Conservation (phyloP, 2,329 filamentous ascomycete genomes). For the Sclerotinia glacialis region DNA sequence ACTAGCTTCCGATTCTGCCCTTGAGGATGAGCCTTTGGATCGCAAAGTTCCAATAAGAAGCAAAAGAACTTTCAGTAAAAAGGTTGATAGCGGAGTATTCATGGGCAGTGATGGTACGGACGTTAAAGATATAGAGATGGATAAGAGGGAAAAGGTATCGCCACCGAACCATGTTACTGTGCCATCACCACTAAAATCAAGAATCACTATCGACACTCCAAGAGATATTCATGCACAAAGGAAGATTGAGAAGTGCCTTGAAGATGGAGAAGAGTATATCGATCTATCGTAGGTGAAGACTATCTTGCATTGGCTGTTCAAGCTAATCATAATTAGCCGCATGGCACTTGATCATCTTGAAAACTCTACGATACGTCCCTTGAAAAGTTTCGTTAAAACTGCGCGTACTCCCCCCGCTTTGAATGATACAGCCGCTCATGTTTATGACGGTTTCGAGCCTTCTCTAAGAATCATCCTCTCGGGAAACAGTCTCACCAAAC, state of each 20-base stretch:
- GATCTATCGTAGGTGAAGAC: conserved; percentile 56
- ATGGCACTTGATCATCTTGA: conserved; percentile 50
- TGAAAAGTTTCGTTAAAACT: conserved; percentile 49
- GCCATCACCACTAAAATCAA: conserved; percentile 9
- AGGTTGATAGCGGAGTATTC: conserved; percentile 68
- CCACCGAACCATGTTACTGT: neutral
- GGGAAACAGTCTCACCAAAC: conserved; percentile 53
- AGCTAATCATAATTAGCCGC: conserved; percentile 30
- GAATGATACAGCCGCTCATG: too few species aligned
- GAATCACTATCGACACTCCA: conserved; percentile 3
- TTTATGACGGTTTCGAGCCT: conserved; percentile 45
- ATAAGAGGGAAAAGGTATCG: neutral
- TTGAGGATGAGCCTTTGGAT: conserved; percentile 23
- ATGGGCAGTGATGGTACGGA: conserved; percentile 59
- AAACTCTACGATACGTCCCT: conserved; percentile 54
- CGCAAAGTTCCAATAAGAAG: conserved; percentile 26
- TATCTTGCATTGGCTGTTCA: neutral
- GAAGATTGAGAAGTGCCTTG: conserved; percentile 53
- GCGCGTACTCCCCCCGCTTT: conserved; percentile 48
- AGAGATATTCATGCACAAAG: conserved; percentile 40
- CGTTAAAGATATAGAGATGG: conserved; percentile 39
- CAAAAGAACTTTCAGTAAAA: conserved; percentile 55
- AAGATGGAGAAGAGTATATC: conserved; percentile 56
- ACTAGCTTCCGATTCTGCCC: conserved; percentile 39
- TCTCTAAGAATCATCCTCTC: conserved; percentile 60